A percentile compares a stretch with the other conserved stretches of the same genome.
These are phyloP conservation scores for Musa schizocarpa DNA, from an alignment of 176 grass and related monocot genomes.

Conservation along the genomic window DNA sequence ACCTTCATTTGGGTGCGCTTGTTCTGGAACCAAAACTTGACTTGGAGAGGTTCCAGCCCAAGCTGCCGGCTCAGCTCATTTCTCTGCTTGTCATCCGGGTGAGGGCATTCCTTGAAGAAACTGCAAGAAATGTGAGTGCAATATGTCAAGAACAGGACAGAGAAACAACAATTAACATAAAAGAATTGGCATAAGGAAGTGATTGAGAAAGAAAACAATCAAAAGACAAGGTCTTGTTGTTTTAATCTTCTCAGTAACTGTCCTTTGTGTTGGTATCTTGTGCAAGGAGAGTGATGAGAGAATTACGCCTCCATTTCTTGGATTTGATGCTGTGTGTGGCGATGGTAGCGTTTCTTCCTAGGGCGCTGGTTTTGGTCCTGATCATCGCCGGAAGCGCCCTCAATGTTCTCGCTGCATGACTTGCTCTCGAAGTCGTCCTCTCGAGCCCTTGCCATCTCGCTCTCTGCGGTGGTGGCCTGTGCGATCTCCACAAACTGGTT, in stretches of 20 bases:
- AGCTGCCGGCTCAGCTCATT: slow-evolving; percentile 78
- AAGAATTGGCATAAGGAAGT: background rate
- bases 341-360: slow-evolving; percentile 91
- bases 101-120: slow-evolving; percentile 93
- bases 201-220: background rate
- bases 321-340: slow-evolving; percentile 95
- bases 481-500: slow-evolving; percentile 26
- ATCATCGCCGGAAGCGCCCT: slow-evolving; percentile 26
- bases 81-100: slow-evolving; percentile 92
- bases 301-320: slow-evolving; percentile 66
- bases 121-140: slow-evolving; percentile 12
- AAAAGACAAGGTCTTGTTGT: too few relatives aligned
- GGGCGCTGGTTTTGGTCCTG: slow-evolving; percentile 57
- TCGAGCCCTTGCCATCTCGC: slow-evolving; percentile 22
- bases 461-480: slow-evolving; percentile 26
- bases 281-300: background rate
- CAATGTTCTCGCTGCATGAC: slow-evolving; percentile 68
- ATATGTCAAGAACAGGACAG: background rate
- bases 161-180: too few relatives aligned
- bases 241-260: too few relatives aligned
- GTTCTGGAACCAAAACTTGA: slow-evolving; percentile 99
- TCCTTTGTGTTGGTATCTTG: background rate
- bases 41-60: slow-evolving; percentile 69
- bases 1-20: slow-evolving; percentile 98
- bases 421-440: slow-evolving; percentile 64